Conservation (phyloP, 371 early-diverging fungal species). For the Mortierella sp. region DNA sequence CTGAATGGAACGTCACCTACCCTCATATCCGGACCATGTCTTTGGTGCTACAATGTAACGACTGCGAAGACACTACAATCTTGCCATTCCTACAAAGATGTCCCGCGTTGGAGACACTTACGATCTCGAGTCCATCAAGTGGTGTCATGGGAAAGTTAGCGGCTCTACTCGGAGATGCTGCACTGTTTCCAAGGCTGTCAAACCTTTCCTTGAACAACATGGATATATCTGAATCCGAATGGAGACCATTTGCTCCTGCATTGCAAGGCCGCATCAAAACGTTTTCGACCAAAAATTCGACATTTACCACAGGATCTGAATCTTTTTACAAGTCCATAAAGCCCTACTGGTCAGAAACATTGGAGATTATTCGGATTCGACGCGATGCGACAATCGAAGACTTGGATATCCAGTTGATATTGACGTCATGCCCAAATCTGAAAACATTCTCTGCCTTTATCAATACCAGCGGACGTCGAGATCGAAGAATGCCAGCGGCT, state of each 20-base stretch:
- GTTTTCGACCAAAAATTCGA: neutral
- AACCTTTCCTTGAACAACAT: neutral
- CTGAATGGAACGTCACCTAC: neutral
- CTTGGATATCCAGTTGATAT: neutral
- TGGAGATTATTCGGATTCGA: neutral
- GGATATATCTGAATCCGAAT: neutral
- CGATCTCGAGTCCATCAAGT: neutral
- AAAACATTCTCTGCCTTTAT: neutral
- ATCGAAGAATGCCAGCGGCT: neutral
- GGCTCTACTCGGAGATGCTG: neutral
- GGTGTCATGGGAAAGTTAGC: neutral
- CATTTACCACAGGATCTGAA: neutral
- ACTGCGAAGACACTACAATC: neutral
- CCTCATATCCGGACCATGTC: neutral
- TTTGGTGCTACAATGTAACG: neutral
- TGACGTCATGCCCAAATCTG: neutral
- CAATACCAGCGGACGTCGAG: neutral
- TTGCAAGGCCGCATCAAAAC: neutral
- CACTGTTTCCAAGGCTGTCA: neutral
- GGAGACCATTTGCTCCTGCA: neutral
- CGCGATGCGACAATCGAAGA: neutral
- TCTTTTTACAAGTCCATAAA: neutral
- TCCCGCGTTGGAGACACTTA: neutral
- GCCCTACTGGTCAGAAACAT: neutral
- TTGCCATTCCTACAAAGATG: neutral